Base-by-base conservation (phyloP, 2,329 filamentous ascomycete species). In the Exophiala dermatitidis region DNA sequence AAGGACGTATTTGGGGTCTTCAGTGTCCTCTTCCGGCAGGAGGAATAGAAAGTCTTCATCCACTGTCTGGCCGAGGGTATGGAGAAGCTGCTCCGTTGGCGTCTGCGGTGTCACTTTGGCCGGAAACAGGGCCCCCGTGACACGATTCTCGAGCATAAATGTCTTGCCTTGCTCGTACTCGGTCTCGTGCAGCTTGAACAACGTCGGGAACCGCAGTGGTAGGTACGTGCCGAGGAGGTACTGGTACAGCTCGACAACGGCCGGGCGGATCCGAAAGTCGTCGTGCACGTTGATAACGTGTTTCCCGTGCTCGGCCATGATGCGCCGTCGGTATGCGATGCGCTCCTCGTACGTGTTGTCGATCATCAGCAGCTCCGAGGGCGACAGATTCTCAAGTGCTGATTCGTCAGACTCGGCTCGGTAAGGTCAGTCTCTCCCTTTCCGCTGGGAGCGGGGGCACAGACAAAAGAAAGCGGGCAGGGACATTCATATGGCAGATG, bases 31-130 rank as follows among this genome's bases (percentile, higher is more conserved):
- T 33, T 71, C 69, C 0, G 77, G 77, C 0, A 82, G 67, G 0
- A 85, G 72, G 56, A 85, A 66, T 2, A 84, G 67, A 62, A 83
- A 79, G 50, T 85, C 82, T 43, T 77, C 75, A 59, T 84, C 82
- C 29, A 84, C 66, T 48, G 77, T 76, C 7, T 69, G 67, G 31
- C 74, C 75, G 0, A 84, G 66, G 2, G 71, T 72, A 42, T 71
- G 63, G 2, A 83, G 71, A 0, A 76, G 74, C 28, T 64, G 59
- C 0, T 72, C 68, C 3, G 68, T 62, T 3, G 57, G 41, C 1
- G 65, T 54, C 1, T 68, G 57, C 1, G 69, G 57, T 1, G 52
- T 58, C 0, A 75, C 50, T 7, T 57, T 59, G 6, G 67, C 63
- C 0, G 75, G 72, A 3, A 78, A 68, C 2, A 66, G 60, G 32